These are phyloP conservation scores for Pleurotus tuber-regium DNA, from an alignment of 768 basidiomycete genomes.

Conservation along the genomic window DNA sequence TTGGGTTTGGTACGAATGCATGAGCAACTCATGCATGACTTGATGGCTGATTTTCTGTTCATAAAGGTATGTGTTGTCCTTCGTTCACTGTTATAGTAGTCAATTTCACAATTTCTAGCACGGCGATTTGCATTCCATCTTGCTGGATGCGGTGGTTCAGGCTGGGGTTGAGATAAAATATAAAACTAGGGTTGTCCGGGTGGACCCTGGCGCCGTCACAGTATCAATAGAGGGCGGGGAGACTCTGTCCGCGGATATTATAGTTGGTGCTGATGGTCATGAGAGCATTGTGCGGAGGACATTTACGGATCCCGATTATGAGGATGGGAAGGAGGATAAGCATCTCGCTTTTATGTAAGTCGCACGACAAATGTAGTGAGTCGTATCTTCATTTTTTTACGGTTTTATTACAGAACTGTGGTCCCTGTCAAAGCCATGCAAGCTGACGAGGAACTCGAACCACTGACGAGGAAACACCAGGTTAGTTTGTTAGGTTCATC, in stretches of 20 bases:
- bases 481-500: slow-evolving; percentile 19
- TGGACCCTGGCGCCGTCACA: slow-evolving; percentile 28
- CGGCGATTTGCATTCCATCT: slow-evolving; percentile 45
- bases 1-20: slow-evolving; percentile 47
- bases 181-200: slow-evolving; percentile 32
- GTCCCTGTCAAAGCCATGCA: slow-evolving; percentile 29
- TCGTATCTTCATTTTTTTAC: neutral
- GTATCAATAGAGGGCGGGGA: slow-evolving; percentile 42
- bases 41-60: slow-evolving; percentile 30
- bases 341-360: slow-evolving; percentile 24
- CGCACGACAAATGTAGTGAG: neutral
- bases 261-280: slow-evolving; percentile 62
- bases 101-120: slow-evolving; percentile 33
- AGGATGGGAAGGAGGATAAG: slow-evolving; percentile 22
- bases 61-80: slow-evolving; percentile 22
- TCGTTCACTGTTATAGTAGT: neutral
- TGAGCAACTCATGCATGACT: slow-evolving; percentile 42
- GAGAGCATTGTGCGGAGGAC: slow-evolving; percentile 34
- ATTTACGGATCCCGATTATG: slow-evolving; percentile 24
- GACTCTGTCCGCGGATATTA: slow-evolving; percentile 44
- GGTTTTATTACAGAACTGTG: slow-evolving; percentile 16
- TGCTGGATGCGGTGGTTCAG: slow-evolving; percentile 42
- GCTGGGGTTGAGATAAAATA: slow-evolving; percentile 48
- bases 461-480: slow-evolving; percentile 23
- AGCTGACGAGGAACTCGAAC: slow-evolving; percentile 29